A percentile compares a stretch with the other conserved stretches of the same genome.
These are phyloP conservation scores for Pyrus hybrid DNA, from an alignment of 331 rosid genomes.

Conservation along the genomic window DNA sequence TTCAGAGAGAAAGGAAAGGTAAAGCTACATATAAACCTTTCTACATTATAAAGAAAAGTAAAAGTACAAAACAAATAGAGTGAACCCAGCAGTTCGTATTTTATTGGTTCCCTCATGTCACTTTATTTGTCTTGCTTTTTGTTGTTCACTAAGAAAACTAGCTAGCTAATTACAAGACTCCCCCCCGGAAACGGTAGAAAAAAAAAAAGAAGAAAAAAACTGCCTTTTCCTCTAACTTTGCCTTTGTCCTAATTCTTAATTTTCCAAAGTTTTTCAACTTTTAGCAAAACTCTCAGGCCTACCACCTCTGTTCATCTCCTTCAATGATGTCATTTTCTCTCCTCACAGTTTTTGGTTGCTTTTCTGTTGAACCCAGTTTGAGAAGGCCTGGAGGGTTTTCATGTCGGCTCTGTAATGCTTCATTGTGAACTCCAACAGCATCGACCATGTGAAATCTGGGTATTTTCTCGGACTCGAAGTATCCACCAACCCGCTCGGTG, in stretches of 20 bases:
- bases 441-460: constrained; percentile 91
- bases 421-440: constrained; percentile 74
- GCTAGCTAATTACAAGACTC: constrained; percentile 5
- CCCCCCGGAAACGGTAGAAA: background rate
- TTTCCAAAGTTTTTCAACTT: background rate
- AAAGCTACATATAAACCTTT: background rate
- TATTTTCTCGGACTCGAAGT: constrained; percentile 38
- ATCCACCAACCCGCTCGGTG: constrained; percentile 70
- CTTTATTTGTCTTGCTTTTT: constrained; percentile 21
- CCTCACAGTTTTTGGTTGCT: background rate
- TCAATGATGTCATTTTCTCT: constrained; percentile 1
- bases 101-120: constrained; percentile 27
- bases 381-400: constrained; percentile 65
- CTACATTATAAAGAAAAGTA: background rate
- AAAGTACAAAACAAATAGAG: constrained; percentile 11
- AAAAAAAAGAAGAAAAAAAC: constrained; percentile 9
- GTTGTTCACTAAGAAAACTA: constrained; percentile 26
- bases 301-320: background rate
- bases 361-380: constrained; percentile 56
- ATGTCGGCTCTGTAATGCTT: constrained; percentile 84
- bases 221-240: constrained; percentile 26
- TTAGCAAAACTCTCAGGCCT: constrained; percentile 8
- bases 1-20: background rate
- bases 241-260: constrained; percentile 11
- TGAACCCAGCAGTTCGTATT: constrained; percentile 17